phyloP scores from a whole-genome alignment of 179 eudicot species.

The Silene vulgaris region DNA sequence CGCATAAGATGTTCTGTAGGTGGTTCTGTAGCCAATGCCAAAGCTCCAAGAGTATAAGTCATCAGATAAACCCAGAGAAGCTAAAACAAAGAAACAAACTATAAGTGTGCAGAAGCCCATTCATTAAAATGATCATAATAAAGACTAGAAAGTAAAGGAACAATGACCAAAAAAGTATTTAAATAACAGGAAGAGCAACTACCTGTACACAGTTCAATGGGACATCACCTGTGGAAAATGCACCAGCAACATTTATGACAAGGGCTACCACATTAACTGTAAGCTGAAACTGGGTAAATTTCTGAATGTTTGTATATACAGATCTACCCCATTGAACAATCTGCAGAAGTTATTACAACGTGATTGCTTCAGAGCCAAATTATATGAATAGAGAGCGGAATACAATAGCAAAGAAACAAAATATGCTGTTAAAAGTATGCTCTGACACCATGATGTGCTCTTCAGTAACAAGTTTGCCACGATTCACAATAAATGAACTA shows the following conservation, averaged over 20 bases:
- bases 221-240: slow-evolving; percentile 77
- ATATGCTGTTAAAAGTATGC: background rate
- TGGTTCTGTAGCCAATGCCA: slow-evolving; percentile 94
- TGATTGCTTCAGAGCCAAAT: background rate
- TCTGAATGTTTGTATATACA: slow-evolving; percentile 84
- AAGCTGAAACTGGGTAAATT: slow-evolving; percentile 94
- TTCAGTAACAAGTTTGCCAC: background rate
- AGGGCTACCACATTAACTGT: slow-evolving; percentile 95
- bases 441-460: background rate
- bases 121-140: background rate
- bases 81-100: slow-evolving; percentile 31
- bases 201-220: slow-evolving; percentile 80
- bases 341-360: slow-evolving; percentile 29
- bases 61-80: slow-evolving; percentile 93
- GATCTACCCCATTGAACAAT: slow-evolving; percentile 93
- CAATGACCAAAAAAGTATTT: background rate
- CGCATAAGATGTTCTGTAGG: slow-evolving; percentile 88
- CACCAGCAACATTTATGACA: slow-evolving; percentile 79
- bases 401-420: background rate
- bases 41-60: slow-evolving; percentile 94
- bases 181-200: slow-evolving; percentile 1
- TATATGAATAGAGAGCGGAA: background rate
- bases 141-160: background rate
- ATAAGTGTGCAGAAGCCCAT: background rate
- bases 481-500: background rate